Evolutionary conservation across 2,329 filamentous ascomycete genomes (phyloP), one percentile per base, ranked within the genome.

Genomic region (Penicillium sp.): DNA sequence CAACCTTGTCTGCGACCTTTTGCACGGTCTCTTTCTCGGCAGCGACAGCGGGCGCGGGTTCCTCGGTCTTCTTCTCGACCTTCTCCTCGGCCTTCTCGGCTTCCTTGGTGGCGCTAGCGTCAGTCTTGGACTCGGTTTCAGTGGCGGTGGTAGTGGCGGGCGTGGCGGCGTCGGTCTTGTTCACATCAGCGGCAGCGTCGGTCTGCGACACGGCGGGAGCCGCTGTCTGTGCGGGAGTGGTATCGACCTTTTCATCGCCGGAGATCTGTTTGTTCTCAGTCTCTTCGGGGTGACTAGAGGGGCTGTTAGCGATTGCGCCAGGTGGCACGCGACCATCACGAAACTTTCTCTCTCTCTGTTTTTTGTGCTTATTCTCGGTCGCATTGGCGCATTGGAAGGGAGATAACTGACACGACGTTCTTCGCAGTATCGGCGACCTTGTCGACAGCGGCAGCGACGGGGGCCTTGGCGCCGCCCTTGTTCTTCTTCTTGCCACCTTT

Each of bases 401-500:
- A 19, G 16, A 13, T 18, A n/a, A 70, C 70, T 69, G 64, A 75
- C 73, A 69, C 58, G 36, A 69, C 53, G 43, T 64, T 61, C 54
- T 71, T 71, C 18, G 67, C 57, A 37, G 52, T 44, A 4, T 70
- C 68, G 37, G 49, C 52, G 47, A 56, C 59, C 57, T 67, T 67
- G 60, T 70, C 65, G 23, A 62, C 60, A 37, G 56, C 64, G 21
- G 62, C 65, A 18, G 59, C 61, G 23, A 56, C 59, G 33, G 63
- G 59, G 45, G 59, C 58, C 58, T 66, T 65, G 51, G 64, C 66
- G 52, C 61, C 61, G 19, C 63, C 63, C 62, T 64, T 65, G 57
- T 68, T 71, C 54, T 54, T 58, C 60, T 62, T 64, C 60, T 66
- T 72, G 62, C 69, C 69, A 62, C 69, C 67, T 62, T 70, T 71